Conservation (phyloP, 306 rosid genomes). For the Begonia loranthoides region DNA sequence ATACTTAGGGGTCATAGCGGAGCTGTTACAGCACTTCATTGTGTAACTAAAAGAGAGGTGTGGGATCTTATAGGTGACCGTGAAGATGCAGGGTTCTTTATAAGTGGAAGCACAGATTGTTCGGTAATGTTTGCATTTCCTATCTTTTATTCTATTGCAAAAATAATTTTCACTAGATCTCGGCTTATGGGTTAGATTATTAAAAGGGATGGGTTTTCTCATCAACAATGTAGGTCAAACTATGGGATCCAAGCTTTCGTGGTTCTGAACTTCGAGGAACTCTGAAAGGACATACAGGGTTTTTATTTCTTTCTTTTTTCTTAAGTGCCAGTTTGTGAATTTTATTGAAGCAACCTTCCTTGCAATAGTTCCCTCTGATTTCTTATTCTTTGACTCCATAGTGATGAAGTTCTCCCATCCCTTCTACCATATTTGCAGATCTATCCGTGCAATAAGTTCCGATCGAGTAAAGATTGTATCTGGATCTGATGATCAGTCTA, state of each 20-base stretch:
- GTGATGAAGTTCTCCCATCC: not conserved
- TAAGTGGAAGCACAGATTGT: slow-evolving; percentile 96
- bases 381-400: not conserved
- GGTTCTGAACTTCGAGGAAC: slow-evolving; percentile 98
- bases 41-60: slow-evolving; percentile 95
- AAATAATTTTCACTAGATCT: slow-evolving; percentile 10
- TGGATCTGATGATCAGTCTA: slow-evolving; percentile 90
- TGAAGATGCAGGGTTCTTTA: slow-evolving; percentile 97
- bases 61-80: slow-evolving; percentile 99
- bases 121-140: slow-evolving; percentile 39
- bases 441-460: slow-evolving; percentile 88
- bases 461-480: slow-evolving; percentile 90
- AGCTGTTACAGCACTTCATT: slow-evolving; percentile 85
- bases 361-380: not conserved
- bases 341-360: no score
- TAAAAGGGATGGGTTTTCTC: slow-evolving; percentile 13
- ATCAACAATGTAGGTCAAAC: slow-evolving; percentile 59
- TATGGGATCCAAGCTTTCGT: slow-evolving; percentile 98
- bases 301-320: slow-evolving; percentile 2
- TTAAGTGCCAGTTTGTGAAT: not conserved
- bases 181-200: slow-evolving; percentile 7
- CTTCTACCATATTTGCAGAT: slow-evolving; percentile 34
- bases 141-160: slow-evolving; percentile 6
- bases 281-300: slow-evolving; percentile 88
- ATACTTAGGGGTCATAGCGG: slow-evolving; percentile 94